A percentile compares a stretch with the other conserved stretches of the same genome.
Conservation (phyloP, 768 basidiomycete genomes). For the Hemileccinum rubropunctum region DNA sequence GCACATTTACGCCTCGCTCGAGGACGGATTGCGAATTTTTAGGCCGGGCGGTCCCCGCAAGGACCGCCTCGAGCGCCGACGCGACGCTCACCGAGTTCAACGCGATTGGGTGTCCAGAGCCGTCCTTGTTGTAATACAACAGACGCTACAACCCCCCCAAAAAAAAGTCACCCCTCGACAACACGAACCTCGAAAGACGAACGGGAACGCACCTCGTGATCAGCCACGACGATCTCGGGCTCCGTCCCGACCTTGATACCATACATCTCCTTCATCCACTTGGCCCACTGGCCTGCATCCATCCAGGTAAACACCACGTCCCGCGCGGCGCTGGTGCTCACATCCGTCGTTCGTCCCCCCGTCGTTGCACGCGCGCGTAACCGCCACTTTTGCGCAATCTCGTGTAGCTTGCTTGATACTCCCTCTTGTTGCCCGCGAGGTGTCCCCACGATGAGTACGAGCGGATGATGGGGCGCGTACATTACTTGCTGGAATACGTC, state of each 20-base stretch:
- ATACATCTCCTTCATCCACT: conserved; percentile 94
- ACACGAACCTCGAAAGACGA: background rate
- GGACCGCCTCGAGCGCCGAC: conserved; percentile 66
- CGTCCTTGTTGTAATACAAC: conserved; percentile 74
- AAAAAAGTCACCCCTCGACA: background rate
- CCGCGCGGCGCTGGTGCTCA: too few species aligned
- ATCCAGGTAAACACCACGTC: conserved; percentile 88
- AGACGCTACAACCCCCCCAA: conserved; percentile 44
- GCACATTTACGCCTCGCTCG: conserved; percentile 64
- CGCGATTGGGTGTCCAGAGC: conserved; percentile 49
- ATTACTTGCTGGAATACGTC: conserved; percentile 84
- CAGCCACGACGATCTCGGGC: conserved; percentile 63
- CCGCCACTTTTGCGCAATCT: conserved; percentile 63
- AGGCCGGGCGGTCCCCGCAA: conserved; percentile 44
- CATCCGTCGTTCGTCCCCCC: conserved; percentile 21
- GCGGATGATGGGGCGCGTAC: conserved; percentile 70
- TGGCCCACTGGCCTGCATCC: conserved; percentile 79
- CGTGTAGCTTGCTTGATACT: conserved; percentile 46
- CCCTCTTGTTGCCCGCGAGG: conserved; percentile 34
- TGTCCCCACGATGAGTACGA: conserved; percentile 74
- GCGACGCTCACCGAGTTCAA: conserved; percentile 60
- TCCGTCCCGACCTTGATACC: conserved; percentile 43
- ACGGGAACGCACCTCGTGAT: conserved; percentile 60
- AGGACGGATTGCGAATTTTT: conserved; percentile 70
- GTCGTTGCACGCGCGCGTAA: conserved; percentile 19